phyloP scores from a whole-genome alignment of 2,329 filamentous ascomycete species.

The Fusarium sp. region DNA sequence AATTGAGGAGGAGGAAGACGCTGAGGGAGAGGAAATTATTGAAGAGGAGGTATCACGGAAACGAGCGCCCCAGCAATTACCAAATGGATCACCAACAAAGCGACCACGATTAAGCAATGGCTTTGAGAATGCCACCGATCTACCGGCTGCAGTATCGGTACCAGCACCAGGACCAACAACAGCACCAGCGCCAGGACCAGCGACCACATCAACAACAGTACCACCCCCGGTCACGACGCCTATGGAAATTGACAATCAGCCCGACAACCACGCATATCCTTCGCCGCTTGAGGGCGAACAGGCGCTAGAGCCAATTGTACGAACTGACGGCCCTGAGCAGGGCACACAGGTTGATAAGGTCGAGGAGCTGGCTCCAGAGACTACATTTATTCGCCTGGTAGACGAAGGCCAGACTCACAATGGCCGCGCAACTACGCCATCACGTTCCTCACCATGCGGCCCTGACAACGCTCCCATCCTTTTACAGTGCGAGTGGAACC shows the following conservation, averaged over 20 bases:
- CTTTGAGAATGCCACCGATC: constrained; percentile 69
- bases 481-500: constrained; percentile 80
- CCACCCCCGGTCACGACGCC: constrained; percentile 62
- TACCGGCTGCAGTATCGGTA: constrained; percentile 46
- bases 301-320: constrained; percentile 66
- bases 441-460: constrained; percentile 57
- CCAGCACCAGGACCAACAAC: constrained; percentile 40
- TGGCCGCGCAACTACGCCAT: constrained; percentile 53
- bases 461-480: constrained; percentile 71
- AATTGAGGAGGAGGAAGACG: constrained; percentile 58
- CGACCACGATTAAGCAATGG: constrained; percentile 74
- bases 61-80: constrained; percentile 63
- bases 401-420: constrained; percentile 58
- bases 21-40: constrained; percentile 55
- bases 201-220: constrained; percentile 33
- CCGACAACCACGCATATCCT: constrained; percentile 74
- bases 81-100: constrained; percentile 72
- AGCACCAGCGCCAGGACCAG: constrained; percentile 27
- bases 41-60: constrained; percentile 64
- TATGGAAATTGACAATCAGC: constrained; percentile 72
- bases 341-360: constrained; percentile 77
- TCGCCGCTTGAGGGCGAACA: constrained; percentile 74
- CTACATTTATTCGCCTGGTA: constrained; percentile 72
- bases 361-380: constrained; percentile 71
- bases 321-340: constrained; percentile 74